Base-by-base conservation (phyloP, 129 eudicot genomes). In the Flaveria robusta region DNA sequence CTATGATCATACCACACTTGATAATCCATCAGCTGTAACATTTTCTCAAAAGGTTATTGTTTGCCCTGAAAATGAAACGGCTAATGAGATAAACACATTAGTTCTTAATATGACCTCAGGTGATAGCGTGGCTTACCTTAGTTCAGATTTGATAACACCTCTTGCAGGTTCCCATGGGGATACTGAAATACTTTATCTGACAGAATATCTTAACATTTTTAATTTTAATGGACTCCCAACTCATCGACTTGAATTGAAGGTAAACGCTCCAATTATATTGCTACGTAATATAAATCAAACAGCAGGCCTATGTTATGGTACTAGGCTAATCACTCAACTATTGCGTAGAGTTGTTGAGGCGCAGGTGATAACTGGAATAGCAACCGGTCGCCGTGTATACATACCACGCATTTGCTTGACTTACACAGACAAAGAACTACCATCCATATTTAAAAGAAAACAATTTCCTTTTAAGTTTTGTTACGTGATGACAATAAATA, bases 401-500 rank as follows among this genome's bases (percentile, higher is more conserved):
- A 59, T 74, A 2, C 78, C 18, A 5, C 20, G 43, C 3, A 74
- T 59, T 1, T 2, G 2, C 6, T 7, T 74, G 8, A 59, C 19
- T 0, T 26, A 64, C 24, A 23, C 9, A 20, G 78, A 74, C 1
- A 14, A 23, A 15, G 55, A 74, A 8, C 20, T 74, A 27, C 72
- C 80, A 7, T 76, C 65, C 27, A 11, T 27, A 1, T 23, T 75
- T 4, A 75, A 64, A 16, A 24, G 77, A 41, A 56, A 26, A 26
- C 74, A 77, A 19, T 68, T 77, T 19, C 68, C 68, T 1, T 14
- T 77, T 13, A 67, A 31, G 20, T 9, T 77, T 5, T 77, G 45
- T 42, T 77, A 65, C 14, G 69, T 69, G 1, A 66, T 77, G 77
- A 78, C 50, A 23, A 70, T 70, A 6, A 54, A 54, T 5, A 51